These are phyloP conservation scores for Myochromella boudieri DNA, from an alignment of 768 basidiomycete genomes.

Conservation along the genomic window DNA sequence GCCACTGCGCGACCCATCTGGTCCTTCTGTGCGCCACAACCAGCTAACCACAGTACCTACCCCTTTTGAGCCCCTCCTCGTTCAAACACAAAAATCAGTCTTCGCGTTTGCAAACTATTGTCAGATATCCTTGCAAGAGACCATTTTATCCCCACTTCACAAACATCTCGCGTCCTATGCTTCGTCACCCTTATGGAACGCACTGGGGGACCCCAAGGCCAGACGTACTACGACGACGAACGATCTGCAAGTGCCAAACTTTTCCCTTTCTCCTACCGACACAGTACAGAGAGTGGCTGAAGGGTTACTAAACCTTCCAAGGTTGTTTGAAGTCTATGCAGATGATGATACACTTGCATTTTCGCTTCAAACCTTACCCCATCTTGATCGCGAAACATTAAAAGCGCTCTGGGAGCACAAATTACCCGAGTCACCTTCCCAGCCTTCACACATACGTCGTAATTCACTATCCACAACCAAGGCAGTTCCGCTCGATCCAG, in stretches of 20 bases:
- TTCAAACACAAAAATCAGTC: slow-evolving; percentile 53
- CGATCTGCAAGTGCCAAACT: slow-evolving; percentile 79
- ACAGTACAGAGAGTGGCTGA: slow-evolving; percentile 88
- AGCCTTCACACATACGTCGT: slow-evolving; percentile 39
- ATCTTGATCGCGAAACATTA: slow-evolving; percentile 56
- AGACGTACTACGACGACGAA: slow-evolving; percentile 42
- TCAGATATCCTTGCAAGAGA: slow-evolving; percentile 77
- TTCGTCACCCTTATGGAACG: slow-evolving; percentile 64
- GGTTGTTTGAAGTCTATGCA: slow-evolving; percentile 92
- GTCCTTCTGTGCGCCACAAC: slow-evolving; percentile 28
- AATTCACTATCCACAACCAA: slow-evolving; percentile 38
- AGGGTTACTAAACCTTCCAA: slow-evolving; percentile 89
- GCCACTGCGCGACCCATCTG: slow-evolving; percentile 20
- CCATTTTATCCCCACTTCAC: slow-evolving; percentile 81
- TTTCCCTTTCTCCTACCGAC: slow-evolving; percentile 90
- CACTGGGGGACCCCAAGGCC: slow-evolving; percentile 47
- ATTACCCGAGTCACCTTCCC: slow-evolving; percentile 26
- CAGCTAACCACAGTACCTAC: slow-evolving; percentile 28
- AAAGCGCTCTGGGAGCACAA: slow-evolving; percentile 44
- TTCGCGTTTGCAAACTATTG: slow-evolving; percentile 67
- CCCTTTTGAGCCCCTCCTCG: slow-evolving; percentile 45
- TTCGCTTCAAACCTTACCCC: slow-evolving; percentile 80
- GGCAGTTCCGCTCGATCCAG: slow-evolving; percentile 54
- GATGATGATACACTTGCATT: slow-evolving; percentile 90
- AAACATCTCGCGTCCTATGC: slow-evolving; percentile 74